Evolutionary conservation across 768 basidiomycete genomes (phyloP), one percentile per base, ranked within the genome.

Genomic region (Mycena albidolilacea): DNA sequence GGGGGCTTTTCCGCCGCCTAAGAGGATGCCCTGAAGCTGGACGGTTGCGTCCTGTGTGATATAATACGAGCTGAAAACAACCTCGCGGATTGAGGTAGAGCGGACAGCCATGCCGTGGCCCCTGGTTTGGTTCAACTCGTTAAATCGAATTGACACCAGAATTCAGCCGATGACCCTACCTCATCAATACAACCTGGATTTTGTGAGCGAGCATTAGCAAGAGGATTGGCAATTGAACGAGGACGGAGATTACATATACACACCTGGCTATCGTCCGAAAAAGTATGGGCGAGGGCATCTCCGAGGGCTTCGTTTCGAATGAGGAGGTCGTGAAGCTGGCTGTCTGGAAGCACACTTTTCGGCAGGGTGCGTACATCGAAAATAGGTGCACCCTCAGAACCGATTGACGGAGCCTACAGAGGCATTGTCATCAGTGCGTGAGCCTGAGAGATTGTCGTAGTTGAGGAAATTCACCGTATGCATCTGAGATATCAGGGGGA

Each of bases 71-170:
- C 65, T 60, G 57, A 78, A 78, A 0, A 77, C 77, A 37, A 50
- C 72, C n/a, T 78, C 59, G 15, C 77, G 77, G 19, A 78, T 9
- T 21, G 74, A 75, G 12, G 60, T 17, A 3, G 67, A 72, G 21
- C 75, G 76, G 23, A 78, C 60, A 11, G 77, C 76, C 76, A 78
- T 77, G 6, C 77, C 77, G 48, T 78, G 77, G 17, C 77, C 77
- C 64, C 67, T 71, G 43, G 0, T 3, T 17, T 37, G 14, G 54
- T 41, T 19, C 35, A 67, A 7, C 7, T 50, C 17, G 48, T 54
- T 54, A 7, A 37, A 19, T 35, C 35, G n/a, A n/a, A 15, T n/a
- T 17, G 4, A 23, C 30, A 14, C 5, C 5, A 14, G 39, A 14
- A 6, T 17, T 14, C 5, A 46, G 10, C 41, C 23, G 10, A 15